Evolutionary conservation across 2,329 filamentous ascomycete species (phyloP).

Genomic region (Cercospora citrullina): DNA sequence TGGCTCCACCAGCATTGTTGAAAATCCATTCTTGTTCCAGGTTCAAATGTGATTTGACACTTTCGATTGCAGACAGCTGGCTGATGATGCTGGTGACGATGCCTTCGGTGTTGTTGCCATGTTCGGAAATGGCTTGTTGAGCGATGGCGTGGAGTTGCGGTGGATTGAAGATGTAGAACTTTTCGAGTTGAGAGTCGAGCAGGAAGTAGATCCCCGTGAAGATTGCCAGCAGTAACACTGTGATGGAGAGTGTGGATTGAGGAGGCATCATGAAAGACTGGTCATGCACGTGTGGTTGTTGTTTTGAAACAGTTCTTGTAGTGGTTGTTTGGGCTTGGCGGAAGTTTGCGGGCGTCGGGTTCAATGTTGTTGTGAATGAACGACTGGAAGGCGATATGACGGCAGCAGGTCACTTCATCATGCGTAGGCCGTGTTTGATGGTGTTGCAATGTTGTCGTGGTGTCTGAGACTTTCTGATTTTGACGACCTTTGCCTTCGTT

Average conservation of each 20-base stretch:
- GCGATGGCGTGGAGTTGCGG: slow-evolving; percentile 68
- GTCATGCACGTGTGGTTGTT: neutral
- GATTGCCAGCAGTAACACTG: slow-evolving; percentile 57
- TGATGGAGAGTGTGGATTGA: slow-evolving; percentile 45
- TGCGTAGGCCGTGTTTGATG: neutral
- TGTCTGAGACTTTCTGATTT: neutral
- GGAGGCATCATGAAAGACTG: slow-evolving; percentile 2
- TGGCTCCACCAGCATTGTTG: slow-evolving; percentile 87
- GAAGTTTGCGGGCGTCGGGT: neutral
- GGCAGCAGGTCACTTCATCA: neutral
- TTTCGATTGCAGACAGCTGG: slow-evolving; percentile 59
- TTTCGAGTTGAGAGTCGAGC: slow-evolving; percentile 55
- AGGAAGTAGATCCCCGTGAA: slow-evolving; percentile 57
- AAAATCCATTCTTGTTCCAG: slow-evolving; percentile 80
- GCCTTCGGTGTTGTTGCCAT: slow-evolving; percentile 72
- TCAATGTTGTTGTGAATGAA: neutral
- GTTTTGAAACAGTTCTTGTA: neutral
- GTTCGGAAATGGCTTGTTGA: slow-evolving; percentile 62
- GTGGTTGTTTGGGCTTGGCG: neutral
- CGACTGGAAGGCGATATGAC: neutral
- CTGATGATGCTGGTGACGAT: slow-evolving; percentile 69
- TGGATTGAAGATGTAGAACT: slow-evolving; percentile 73
- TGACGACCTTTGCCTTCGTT: neutral
- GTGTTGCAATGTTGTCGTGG: neutral
- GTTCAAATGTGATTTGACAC: slow-evolving; percentile 55